Evolutionary conservation across 768 basidiomycete genomes (phyloP), one percentile per base, ranked within the genome.

Genomic region (Mycena capillaripes): DNA sequence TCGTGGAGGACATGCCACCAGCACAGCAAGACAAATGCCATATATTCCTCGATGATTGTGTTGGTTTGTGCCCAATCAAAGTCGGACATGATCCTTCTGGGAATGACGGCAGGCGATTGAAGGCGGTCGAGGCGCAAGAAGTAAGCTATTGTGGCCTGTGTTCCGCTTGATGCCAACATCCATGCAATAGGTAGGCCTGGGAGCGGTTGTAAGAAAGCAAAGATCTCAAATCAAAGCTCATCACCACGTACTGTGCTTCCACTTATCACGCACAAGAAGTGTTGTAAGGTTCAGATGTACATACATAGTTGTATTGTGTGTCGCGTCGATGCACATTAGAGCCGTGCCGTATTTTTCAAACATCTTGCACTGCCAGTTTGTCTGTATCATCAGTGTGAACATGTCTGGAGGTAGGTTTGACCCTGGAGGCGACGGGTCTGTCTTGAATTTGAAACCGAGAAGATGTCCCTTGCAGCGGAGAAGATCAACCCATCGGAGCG

Each of bases 1-100:
- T 77, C 77, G 57, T 81, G 81, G 4, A 81, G 78, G 32, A 81
- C 77, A 58, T 82, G 81, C 81, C 79, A 81, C 78, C 79, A 79
- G 69, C 80, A 81, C 0, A 81, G 68, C 2, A 76, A 59, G 30
- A 80, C 55, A 0, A 27, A 48, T 0, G 75, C 27, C 14, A 3
- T 19, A 29, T 64, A 72, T 7, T 16, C 66, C 0, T 14, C 34
- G 8, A n/a, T 0, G 16, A 50, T 57, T 2, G 59, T 50, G 21
- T 72, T 68, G 48, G 68, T 72, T 46, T 72, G 66, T 4, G 66
- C 38, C 38, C 66, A 56, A 38, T 68, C 71, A 23, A 72, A 72
- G 30, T 72, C 71, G 12, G 52, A 27, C 30, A 72, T 68, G 52
- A 72, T 63, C 1, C 12, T 30, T 1, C 40, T 25, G 10, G 71